Conservation (phyloP, 1,284 basidiomycete genomes). For the Vanrija pseudolonga region DNA sequence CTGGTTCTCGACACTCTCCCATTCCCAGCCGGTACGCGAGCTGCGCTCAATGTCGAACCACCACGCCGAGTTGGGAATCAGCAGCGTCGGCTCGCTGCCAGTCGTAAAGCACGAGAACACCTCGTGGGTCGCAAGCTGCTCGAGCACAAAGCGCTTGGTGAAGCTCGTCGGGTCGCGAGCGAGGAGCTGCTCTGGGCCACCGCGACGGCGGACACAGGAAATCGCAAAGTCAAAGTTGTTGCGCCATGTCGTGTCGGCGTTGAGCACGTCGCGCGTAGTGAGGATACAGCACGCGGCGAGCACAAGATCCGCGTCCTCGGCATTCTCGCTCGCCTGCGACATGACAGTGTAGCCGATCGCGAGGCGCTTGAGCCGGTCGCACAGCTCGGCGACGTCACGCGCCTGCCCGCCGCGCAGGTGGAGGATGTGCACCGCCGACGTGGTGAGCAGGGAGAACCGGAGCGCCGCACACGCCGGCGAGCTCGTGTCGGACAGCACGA, state of each 20-base stretch:
- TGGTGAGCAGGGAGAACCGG: conserved; percentile 18
- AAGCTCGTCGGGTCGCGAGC: conserved; percentile 6
- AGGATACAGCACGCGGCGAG: conserved; percentile 15
- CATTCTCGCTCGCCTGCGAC: neutral
- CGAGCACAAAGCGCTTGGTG: conserved; percentile 17
- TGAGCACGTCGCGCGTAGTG: conserved; percentile 17
- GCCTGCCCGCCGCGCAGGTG: conserved; percentile 5
- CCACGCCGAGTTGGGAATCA: conserved; percentile 12
- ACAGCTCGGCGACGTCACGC: neutral
- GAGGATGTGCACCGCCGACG: conserved; percentile 15
- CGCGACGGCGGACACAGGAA: conserved; percentile 8
- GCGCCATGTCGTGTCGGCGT: conserved; percentile 13
- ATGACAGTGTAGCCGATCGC: conserved; percentile 7
- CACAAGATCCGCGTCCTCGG: conserved; percentile 6
- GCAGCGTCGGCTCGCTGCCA: conserved; percentile 15
- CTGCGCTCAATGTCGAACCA: conserved; percentile 14
- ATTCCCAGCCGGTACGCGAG: conserved; percentile 9
- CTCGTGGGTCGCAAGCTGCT: conserved; percentile 22
- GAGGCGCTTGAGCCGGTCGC: conserved; percentile 2
- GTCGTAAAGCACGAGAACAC: conserved; percentile 20
- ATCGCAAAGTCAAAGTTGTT: conserved; percentile 20
- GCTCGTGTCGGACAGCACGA: conserved; percentile 8
- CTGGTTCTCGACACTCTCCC: conserved; percentile 18
- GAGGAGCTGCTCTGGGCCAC: conserved; percentile 16
- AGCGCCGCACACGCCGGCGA: conserved; percentile 10